Evolutionary conservation across 768 basidiomycete species (phyloP).

Genomic region (Calocybe indica): DNA sequence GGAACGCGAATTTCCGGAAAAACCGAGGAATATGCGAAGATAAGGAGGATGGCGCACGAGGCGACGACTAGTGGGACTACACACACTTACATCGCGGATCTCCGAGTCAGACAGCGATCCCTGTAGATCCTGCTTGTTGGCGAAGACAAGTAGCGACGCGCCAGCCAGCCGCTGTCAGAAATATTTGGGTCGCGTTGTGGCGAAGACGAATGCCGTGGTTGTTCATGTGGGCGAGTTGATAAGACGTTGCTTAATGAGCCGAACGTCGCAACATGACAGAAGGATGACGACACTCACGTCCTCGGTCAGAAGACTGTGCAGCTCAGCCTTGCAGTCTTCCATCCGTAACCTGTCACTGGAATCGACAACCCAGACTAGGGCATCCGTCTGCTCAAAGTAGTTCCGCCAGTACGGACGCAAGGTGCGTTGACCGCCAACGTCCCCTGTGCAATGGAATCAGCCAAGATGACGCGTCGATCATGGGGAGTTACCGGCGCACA

Average conservation of each 20-base stretch:
- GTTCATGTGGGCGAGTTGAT: slow-evolving; percentile 3
- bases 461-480: background rate
- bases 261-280: background rate
- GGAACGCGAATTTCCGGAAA: slow-evolving; percentile 4
- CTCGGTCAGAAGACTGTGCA: slow-evolving; percentile 81
- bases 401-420: slow-evolving; percentile 98
- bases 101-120: slow-evolving; percentile 80
- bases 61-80: no score
- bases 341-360: slow-evolving; percentile 89
- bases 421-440: slow-evolving; percentile 94
- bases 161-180: slow-evolving; percentile 76
- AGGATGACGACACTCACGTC: slow-evolving; percentile 54
- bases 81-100: slow-evolving; percentile 67
- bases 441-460: slow-evolving; percentile 56
- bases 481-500: slow-evolving; percentile 40
- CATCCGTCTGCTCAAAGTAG: slow-evolving; percentile 98
- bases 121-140: slow-evolving; percentile 95
- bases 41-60: slow-evolving; percentile 1
- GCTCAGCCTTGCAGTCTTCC: slow-evolving; percentile 83
- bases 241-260: slow-evolving; percentile 1
- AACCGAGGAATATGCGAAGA: slow-evolving; percentile 10
- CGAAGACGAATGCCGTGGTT: slow-evolving; percentile 1
- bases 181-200: slow-evolving; percentile 9
- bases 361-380: slow-evolving; percentile 98
- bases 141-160: slow-evolving; percentile 93